Evolutionary conservation across 164 flowering plant genomes (phyloP).

Genomic region (Stephania yunnanensis): DNA sequence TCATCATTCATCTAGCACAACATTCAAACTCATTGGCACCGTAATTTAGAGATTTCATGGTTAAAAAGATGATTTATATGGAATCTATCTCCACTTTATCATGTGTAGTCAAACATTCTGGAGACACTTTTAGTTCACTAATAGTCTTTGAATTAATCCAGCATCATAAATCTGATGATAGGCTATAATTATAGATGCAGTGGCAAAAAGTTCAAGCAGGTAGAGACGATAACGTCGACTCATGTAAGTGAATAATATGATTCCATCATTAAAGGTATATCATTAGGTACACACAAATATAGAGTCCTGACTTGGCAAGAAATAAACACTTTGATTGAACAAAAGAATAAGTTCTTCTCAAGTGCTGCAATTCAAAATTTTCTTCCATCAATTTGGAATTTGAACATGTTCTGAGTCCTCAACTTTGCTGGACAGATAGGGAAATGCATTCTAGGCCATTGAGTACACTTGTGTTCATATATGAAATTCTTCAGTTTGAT

Average conservation of each 20-base stretch:
- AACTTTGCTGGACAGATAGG: neutral
- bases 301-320: neutral
- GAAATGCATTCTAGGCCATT: neutral
- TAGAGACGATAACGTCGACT: no score
- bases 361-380: neutral
- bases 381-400: neutral
- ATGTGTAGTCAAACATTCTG: neutral
- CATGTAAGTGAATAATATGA: no score
- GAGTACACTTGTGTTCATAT: neutral
- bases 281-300: neutral
- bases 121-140: neutral
- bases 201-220: no score
- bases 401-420: neutral
- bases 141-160: no score
- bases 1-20: neutral
- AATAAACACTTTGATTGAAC: neutral
- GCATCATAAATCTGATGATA: no score
- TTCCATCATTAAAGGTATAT: no score
- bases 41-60: neutral
- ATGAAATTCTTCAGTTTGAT: neutral
- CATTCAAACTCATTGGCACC: neutral
- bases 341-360: neutral
- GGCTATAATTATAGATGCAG: no score
- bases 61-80: neutral
- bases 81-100: neutral